Conservation (phyloP, 2,329 filamentous ascomycete species). For the Amauroascus verrucosus region DNA sequence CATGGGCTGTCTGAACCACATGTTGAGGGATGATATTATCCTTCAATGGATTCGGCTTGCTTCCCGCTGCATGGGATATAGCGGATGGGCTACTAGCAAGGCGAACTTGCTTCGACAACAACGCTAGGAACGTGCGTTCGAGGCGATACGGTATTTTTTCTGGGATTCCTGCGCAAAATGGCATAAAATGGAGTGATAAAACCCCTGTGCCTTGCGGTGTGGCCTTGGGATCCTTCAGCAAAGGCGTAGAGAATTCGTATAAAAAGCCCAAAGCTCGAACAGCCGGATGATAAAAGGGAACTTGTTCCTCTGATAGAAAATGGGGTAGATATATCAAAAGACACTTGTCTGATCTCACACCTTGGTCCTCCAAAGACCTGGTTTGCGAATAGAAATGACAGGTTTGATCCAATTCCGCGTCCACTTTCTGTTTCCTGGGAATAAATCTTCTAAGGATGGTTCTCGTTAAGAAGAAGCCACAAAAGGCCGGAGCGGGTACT, state of each 20-base stretch:
- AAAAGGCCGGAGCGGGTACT: constrained; percentile 19
- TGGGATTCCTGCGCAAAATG: constrained; percentile 30
- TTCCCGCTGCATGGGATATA: constrained; percentile 29
- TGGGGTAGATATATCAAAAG: constrained; percentile 74
- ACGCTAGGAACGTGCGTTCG: constrained; percentile 30
- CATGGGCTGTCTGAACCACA: constrained; percentile 71
- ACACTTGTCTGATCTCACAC: constrained; percentile 30
- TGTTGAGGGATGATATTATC: constrained; percentile 70
- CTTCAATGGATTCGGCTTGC: constrained; percentile 71
- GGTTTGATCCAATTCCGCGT: constrained; percentile 68
- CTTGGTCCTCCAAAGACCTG: constrained; percentile 16
- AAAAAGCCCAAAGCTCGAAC: constrained; percentile 65
- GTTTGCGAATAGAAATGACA: constrained; percentile 55
- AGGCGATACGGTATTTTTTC: constrained; percentile 31
- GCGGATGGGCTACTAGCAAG: constrained; percentile 23
- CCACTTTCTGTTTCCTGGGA: constrained; percentile 68
- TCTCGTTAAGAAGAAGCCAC: constrained; percentile 41
- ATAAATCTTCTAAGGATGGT: constrained; percentile 67
- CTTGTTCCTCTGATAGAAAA: constrained; percentile 46
- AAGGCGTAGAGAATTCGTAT: constrained; percentile 41
- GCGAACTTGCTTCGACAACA: constrained; percentile 31
- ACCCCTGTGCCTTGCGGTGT: constrained; percentile 23
- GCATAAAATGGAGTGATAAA: constrained; percentile 44
- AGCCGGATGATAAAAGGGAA: constrained; percentile 82
- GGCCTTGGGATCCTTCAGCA: constrained; percentile 22